phyloP scores from a whole-genome alignment of 805 yeast genomes.

The Blastobotrys americana region DNA sequence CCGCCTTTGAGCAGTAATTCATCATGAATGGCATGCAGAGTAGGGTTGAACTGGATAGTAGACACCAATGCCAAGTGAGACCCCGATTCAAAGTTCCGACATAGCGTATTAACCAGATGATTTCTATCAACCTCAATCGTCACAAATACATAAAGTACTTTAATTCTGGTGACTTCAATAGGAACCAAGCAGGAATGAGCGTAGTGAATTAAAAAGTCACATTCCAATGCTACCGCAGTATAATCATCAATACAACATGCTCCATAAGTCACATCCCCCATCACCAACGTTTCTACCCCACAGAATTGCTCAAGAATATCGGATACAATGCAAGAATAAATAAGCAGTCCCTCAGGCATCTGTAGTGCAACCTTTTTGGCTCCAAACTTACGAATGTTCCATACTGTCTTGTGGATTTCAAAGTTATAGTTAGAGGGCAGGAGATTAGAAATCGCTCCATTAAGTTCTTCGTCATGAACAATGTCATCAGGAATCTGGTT shows the following conservation, averaged over 20 bases:
- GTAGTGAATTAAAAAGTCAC: constrained; percentile 92
- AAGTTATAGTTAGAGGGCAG: constrained; percentile 90
- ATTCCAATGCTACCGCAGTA: constrained; percentile 86
- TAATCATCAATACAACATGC: constrained; percentile 98
- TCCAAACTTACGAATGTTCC: constrained; percentile 72
- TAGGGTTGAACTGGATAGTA: constrained; percentile 94
- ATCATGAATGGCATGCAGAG: constrained; percentile 70
- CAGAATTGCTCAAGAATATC: constrained; percentile 93
- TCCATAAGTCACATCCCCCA: constrained; percentile 99
- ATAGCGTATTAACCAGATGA: constrained; percentile 72
- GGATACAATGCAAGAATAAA: constrained; percentile 80
- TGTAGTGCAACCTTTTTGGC: constrained; percentile 88
- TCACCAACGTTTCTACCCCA: constrained; percentile 72
- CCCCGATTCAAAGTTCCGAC: constrained; percentile 58
- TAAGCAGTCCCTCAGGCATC: constrained; percentile 93
- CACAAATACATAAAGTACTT: constrained; percentile 91
- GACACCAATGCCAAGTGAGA: constrained; percentile 78
- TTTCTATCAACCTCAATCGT: constrained; percentile 81
- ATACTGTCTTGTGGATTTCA: constrained; percentile 90
- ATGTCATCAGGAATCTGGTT: constrained; percentile 89
- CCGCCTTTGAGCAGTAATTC: constrained; percentile 39
- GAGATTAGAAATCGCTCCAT: constrained; percentile 62
- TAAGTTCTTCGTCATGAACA: constrained; percentile 68
- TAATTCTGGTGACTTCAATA: constrained; percentile 81
- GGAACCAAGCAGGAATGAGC: constrained; percentile 98